phyloP scores from a whole-genome alignment of 495 filamentous ascomycete species.

The Xylaria venustula region DNA sequence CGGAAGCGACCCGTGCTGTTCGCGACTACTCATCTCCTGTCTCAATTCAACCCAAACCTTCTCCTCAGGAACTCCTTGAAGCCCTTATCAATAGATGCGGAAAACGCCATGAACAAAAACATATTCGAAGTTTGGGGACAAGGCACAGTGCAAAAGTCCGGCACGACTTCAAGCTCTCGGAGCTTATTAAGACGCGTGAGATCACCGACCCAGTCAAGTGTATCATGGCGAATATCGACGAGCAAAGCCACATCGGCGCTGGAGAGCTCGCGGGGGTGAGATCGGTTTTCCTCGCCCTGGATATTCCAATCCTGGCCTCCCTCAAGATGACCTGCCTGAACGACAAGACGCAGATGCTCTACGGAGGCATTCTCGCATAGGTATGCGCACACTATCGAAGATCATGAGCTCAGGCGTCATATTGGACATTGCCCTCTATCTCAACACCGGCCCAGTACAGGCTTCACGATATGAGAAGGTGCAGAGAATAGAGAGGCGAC shows the following conservation, averaged over 20 bases:
- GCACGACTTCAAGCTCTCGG: conserved; percentile 39
- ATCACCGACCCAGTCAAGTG: conserved; percentile 51
- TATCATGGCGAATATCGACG: conserved; percentile 35
- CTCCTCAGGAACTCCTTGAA: conserved; percentile 45
- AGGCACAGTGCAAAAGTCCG: conserved; percentile 41
- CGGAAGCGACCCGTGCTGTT: too few species aligned
- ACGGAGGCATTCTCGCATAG: conserved; percentile 33
- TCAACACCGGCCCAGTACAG: too few species aligned
- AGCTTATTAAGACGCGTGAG: conserved; percentile 40
- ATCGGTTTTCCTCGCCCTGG: conserved; percentile 19
- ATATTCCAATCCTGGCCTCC: neutral
- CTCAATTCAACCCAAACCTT: neutral
- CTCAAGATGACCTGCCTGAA: conserved; percentile 39
- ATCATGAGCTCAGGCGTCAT: too few species aligned
- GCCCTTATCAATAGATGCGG: conserved; percentile 48
- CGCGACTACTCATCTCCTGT: too few species aligned
- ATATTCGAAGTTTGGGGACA: conserved; percentile 39
- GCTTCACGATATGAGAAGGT: neutral
- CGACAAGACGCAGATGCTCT: conserved; percentile 39
- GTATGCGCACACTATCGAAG: conserved; percentile 36
- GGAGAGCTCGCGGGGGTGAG: conserved; percentile 33
- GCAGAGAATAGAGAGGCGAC: neutral
- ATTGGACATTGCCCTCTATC: too few species aligned
- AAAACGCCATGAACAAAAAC: conserved; percentile 50
- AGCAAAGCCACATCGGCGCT: conserved; percentile 41